Base-by-base conservation (phyloP, 2,329 filamentous ascomycete species). In the Botryosphaeria dothidea region DNA sequence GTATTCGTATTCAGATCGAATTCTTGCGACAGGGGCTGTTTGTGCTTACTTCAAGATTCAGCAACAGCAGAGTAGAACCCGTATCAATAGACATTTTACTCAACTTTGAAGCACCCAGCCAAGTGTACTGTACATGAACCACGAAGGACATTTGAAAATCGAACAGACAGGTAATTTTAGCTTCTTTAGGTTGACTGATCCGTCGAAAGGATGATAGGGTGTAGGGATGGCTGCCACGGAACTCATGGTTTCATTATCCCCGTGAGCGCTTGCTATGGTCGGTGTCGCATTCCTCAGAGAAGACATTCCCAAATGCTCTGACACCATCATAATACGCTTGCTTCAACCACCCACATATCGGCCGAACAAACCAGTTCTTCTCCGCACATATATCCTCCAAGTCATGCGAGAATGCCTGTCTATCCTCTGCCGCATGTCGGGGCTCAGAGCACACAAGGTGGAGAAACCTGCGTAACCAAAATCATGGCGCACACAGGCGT, bases 401-500 rank as follows among this genome's bases (percentile, higher is more conserved):
- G 19, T 58, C 38, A n/a, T 45, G 9, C 6, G 25, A 15, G 19
- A 58, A 58, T 13, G 21, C 38, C 34, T 21, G 38, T 58, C 56
- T 7, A 58, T 38, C 25, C 15, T 41, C 13, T 58, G n/a, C 13
- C 56, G 56, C 38, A 19, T 31, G 56, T 58, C 38, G 9, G 25
- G 25, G 25, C 46, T 38, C n/a, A 46, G 21, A 19, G 4, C 17
- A 21, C 56, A 58, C 25, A 58, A 27, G 11, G 19, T 34, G 3
- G 41, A 25, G 60, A 38, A 51, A 23, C 25, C 34, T 15, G 17
- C n/a, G 21, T 62, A 62, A 19, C 27, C 60, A 13, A 62, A 62
- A 21, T 62, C 60, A 52, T 62, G 60, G 17, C 60, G 60, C 31
- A 41, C n/a, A 7, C 60, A 62, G 4, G 60, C 17, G 11, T 27